Percentiles rank a stretch among this genome's conserved stretches.
Evolutionary conservation across 2,329 filamentous ascomycete species (phyloP).

Genomic region (Fusarium incarnatum): DNA sequence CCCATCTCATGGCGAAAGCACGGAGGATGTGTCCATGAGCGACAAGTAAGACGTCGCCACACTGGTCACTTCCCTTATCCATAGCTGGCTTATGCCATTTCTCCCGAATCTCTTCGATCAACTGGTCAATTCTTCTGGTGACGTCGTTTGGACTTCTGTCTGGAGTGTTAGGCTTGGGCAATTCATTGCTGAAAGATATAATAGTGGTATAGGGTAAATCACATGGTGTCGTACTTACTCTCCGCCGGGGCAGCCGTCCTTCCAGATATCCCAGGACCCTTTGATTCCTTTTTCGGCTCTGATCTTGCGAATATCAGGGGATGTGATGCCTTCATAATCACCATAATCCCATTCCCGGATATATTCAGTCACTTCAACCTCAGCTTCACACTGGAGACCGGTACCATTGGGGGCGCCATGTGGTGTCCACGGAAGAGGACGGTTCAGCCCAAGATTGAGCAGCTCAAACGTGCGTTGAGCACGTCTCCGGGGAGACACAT

Average conservation of each 20-base stretch:
- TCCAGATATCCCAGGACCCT: constrained; percentile 85
- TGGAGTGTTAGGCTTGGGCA: constrained; percentile 19
- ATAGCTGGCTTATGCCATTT: constrained; percentile 74
- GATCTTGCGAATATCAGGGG: constrained; percentile 71
- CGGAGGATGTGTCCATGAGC: constrained; percentile 92
- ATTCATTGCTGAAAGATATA: neutral
- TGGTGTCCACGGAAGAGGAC: constrained; percentile 75
- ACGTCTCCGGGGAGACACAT: constrained; percentile 86
- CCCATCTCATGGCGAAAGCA: constrained; percentile 90
- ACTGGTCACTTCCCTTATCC: constrained; percentile 58
- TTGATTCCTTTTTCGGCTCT: constrained; percentile 68
- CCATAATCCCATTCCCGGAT: constrained; percentile 91
- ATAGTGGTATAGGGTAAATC: constrained; percentile 6
- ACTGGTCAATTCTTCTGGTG: constrained; percentile 75
- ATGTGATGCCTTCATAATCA: constrained; percentile 85
- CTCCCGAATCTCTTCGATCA: constrained; percentile 80
- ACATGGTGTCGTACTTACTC: constrained; percentile 68
- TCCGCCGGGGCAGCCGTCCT: constrained; percentile 86
- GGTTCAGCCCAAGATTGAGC: constrained; percentile 77
- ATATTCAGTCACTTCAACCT: constrained; percentile 75
- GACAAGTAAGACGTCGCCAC: constrained; percentile 69
- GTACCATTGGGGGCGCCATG: constrained; percentile 56
- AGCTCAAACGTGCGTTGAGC: constrained; percentile 93
- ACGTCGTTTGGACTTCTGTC: constrained; percentile 77
- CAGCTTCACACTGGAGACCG: constrained; percentile 65